Evolutionary conservation across 148 eudicot genomes (phyloP).

Genomic region (Chenopodium formosanum): DNA sequence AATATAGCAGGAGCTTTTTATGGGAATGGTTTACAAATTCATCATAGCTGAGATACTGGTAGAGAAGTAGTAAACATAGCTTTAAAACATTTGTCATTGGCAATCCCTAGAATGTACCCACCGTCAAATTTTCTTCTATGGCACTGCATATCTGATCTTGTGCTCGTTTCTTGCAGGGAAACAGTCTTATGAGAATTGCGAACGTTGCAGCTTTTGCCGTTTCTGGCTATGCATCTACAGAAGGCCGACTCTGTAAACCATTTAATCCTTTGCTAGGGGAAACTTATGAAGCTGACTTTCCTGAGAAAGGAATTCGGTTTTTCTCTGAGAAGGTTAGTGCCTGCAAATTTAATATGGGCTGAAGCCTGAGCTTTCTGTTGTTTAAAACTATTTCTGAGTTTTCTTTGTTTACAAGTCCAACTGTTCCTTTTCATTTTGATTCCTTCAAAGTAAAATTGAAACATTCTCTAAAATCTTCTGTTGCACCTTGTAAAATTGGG

Average conservation of each 20-base stretch:
- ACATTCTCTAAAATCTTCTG: not conserved
- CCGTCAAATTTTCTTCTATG: not conserved
- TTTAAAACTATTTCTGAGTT: not conserved
- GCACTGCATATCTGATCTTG: constrained; percentile 1
- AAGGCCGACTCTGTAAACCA: constrained; percentile 91
- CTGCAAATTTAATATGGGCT: not conserved
- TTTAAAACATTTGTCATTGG: not conserved
- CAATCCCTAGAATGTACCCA: not conserved
- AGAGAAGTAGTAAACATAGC: not conserved
- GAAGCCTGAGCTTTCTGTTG: not conserved
- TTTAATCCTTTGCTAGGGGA: constrained; percentile 97
- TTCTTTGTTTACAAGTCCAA: not conserved
- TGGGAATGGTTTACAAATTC: not conserved
- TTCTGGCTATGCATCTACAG: constrained; percentile 96
- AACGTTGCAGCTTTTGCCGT: constrained; percentile 98
- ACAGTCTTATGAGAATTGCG: constrained; percentile 73
- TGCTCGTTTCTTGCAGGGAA: constrained; percentile 58
- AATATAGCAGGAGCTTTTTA: not conserved
- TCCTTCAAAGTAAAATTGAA: not conserved
- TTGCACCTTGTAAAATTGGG: not conserved
- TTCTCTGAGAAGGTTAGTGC: constrained; percentile 85
- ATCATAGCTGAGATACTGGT: not conserved
- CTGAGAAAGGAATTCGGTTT: constrained; percentile 88
- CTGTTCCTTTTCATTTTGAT: not conserved
- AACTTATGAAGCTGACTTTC: constrained; percentile 95